Evolutionary conservation across 192 early-diverging fungal genomes (phyloP).

Genomic region (Gonapodya prolifera): DNA sequence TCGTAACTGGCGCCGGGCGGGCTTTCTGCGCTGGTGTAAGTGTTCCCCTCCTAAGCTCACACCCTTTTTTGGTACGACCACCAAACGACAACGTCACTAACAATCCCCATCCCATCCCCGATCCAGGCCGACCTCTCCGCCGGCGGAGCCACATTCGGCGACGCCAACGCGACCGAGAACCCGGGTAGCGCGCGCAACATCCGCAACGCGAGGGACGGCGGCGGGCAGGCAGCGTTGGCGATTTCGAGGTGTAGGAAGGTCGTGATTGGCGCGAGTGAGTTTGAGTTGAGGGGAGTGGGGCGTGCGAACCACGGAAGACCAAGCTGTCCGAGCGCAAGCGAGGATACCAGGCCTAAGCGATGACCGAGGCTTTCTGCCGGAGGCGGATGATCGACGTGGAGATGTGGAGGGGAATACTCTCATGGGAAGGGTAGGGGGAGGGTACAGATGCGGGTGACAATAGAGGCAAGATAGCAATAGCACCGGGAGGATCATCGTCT

Average conservation of each 20-base stretch:
- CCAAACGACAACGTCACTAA: too few species aligned
- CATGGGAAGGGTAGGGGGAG: too few species aligned
- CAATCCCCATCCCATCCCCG: not conserved
- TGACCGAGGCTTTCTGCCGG: too few species aligned
- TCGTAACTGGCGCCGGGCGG: conserved; percentile 14
- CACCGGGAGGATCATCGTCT: too few species aligned
- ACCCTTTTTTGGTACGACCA: not conserved
- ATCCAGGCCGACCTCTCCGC: conserved; percentile 12
- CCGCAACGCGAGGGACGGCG: conserved; percentile 13
- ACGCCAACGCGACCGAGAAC: not conserved
- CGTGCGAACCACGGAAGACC: too few species aligned
- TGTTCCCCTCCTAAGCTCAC: not conserved
- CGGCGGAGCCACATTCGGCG: conserved; percentile 11
- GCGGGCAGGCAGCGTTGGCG: conserved; percentile 9
- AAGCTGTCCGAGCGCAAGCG: too few species aligned
- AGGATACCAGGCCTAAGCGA: too few species aligned
- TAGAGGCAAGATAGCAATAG: too few species aligned
- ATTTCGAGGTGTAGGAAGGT: conserved; percentile 12
- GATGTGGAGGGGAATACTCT: not conserved
- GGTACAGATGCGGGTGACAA: too few species aligned
- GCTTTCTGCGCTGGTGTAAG: conserved; percentile 15
- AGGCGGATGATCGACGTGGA: too few species aligned
- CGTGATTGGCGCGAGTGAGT: conserved; percentile 12
- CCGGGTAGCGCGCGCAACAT: not conserved
- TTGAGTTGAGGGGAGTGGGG: too few species aligned